These are phyloP conservation scores for Hyparrhenia diplandra DNA, from an alignment of 176 grass and related monocot genomes.

Conservation along the genomic window DNA sequence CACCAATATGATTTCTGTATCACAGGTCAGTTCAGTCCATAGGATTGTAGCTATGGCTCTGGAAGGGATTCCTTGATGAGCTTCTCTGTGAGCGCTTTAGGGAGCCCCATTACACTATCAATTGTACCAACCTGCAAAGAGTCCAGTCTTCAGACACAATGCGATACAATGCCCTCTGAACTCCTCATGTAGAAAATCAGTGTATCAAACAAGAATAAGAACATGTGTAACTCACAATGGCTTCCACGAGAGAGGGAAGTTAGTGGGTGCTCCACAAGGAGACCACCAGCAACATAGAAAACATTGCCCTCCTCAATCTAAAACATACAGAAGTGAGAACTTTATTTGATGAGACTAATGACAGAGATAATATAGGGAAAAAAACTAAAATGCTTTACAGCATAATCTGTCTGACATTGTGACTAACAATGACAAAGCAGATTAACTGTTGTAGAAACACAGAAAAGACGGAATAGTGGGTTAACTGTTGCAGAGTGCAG, in stretches of 20 bases:
- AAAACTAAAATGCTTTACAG: background rate
- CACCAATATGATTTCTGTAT: background rate
- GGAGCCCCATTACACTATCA: slow-evolving; percentile 90
- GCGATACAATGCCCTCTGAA: background rate
- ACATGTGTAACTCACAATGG: slow-evolving; percentile 59
- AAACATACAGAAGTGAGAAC: slow-evolving; percentile 22
- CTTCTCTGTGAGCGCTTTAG: slow-evolving; percentile 79
- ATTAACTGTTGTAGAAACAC: background rate
- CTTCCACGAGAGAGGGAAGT: slow-evolving; percentile 91
- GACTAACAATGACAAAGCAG: background rate
- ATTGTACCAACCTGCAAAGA: slow-evolving; percentile 73
- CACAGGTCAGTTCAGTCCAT: background rate
- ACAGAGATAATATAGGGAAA: background rate
- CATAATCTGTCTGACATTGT: background rate
- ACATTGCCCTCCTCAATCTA: slow-evolving; percentile 89
- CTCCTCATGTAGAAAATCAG: background rate
- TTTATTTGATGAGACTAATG: background rate
- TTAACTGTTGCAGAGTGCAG: background rate
- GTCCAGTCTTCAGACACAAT: background rate
- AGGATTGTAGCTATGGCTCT: slow-evolving; percentile 21
- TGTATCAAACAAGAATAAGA: slow-evolving; percentile 9
- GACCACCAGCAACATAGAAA: slow-evolving; percentile 87
- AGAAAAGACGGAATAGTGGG: background rate
- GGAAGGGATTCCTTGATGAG: slow-evolving; percentile 73
- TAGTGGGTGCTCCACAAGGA: slow-evolving; percentile 88